phyloP scores from a whole-genome alignment of 148 eudicot species.

The Rhododendron kiyosumense region DNA sequence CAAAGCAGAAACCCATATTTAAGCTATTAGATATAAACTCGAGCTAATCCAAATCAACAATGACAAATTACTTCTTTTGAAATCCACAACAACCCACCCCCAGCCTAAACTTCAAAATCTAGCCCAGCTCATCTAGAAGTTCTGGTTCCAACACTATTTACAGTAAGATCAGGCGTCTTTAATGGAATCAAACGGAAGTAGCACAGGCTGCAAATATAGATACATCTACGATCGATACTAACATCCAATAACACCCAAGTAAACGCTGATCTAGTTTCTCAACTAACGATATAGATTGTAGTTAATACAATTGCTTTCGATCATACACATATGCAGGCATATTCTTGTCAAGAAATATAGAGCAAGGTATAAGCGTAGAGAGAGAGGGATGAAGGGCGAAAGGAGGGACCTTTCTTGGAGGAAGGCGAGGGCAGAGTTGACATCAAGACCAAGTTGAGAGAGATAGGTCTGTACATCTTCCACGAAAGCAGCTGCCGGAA shows the following conservation, averaged over 20 bases:
- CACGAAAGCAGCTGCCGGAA: slow-evolving; percentile 73
- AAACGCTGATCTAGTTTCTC: slow-evolving; percentile 10
- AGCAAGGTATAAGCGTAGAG: not conserved
- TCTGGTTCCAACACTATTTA: not conserved
- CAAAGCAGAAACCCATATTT: not conserved
- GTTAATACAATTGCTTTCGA: not conserved
- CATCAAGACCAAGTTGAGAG: slow-evolving; percentile 61
- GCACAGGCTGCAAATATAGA: not conserved
- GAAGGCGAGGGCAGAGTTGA: slow-evolving; percentile 68
- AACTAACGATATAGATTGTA: not conserved
- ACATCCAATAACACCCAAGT: not conserved
- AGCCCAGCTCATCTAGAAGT: not conserved
- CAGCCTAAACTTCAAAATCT: not conserved
- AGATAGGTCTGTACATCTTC: slow-evolving; percentile 73
- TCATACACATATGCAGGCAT: not conserved
- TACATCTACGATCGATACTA: not conserved
- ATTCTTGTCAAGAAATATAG: not conserved
- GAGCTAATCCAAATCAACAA: not conserved
- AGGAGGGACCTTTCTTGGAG: slow-evolving; percentile 69
- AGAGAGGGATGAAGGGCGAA: slow-evolving; percentile 11
- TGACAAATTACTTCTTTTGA: not conserved
- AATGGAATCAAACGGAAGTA: not conserved
- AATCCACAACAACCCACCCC: not conserved
- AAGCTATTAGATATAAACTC: not conserved
- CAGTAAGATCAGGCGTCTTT: not conserved